Evolutionary conservation across 2,329 filamentous ascomycete genomes (phyloP), one percentile per base, ranked within the genome.

Genomic region (Cadophora gregata): DNA sequence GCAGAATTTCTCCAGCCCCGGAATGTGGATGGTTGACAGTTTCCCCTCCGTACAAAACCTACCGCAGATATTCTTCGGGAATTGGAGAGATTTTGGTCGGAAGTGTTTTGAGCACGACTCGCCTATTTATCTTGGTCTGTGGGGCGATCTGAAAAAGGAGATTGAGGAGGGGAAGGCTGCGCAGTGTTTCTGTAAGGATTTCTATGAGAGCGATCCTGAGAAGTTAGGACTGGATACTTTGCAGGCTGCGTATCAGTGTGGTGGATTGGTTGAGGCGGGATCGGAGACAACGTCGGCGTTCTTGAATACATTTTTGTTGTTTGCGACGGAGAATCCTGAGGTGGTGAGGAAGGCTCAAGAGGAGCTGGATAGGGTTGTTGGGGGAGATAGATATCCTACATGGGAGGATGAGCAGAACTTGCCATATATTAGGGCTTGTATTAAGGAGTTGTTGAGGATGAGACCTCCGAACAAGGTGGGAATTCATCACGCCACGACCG

Each of bases 401-500:
- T 81, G 82, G 64, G 77, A 79, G 2, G 85, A 87, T 68, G 76
- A 80, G 7, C 74, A 77, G 0, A 73, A 76, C 0, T 75, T 88
- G 38, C 77, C 73, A 2, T 83, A 82, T 64, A 75, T 85, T 48
- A 78, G 82, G 62, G 76, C 77, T 38, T 75, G 84, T 24, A 74
- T 85, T n/a, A 78, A 83, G 61, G 84, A 86, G 69, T 78, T 79
- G 9, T 73, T 80, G 53, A 78, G 82, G 21, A 82, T 79, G 79
- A 77, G 77, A 45, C 82, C 82, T 1, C 75, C 83, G 4, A 80
- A 79, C 8, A 81, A 83, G 1, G 74, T 84, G 2, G 83, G 82
- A 3, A 83, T 88, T 36, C 86, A 86, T 2, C 86, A 88, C 73
- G 80, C 78, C 48, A 79, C 84, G 14, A 78, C 82, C 1, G 76